Conservation (phyloP, 768 basidiomycete genomes). For the Podaxis mareebaensis region DNA sequence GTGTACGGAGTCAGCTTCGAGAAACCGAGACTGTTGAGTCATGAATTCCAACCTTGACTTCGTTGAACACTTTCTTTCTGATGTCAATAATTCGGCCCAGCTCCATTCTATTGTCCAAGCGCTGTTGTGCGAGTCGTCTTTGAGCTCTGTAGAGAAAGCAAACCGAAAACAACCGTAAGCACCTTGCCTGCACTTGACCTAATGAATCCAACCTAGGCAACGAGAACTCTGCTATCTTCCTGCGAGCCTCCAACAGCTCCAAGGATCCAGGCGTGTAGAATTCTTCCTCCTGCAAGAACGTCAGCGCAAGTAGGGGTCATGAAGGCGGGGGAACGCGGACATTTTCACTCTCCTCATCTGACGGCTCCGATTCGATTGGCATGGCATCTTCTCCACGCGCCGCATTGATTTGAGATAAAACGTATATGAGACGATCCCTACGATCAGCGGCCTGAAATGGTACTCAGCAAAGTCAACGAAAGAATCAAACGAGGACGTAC, state of each 20-base stretch:
- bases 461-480: slow-evolving; percentile 15
- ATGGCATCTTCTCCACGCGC: slow-evolving; percentile 82
- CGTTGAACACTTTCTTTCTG: slow-evolving; percentile 84
- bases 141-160: slow-evolving; percentile 78
- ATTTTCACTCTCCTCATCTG: slow-evolving; percentile 68
- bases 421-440: slow-evolving; percentile 92
- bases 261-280: slow-evolving; percentile 93
- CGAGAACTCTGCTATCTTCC: slow-evolving; percentile 90
- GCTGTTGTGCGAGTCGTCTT: slow-evolving; percentile 90
- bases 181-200: slow-evolving; percentile 66
- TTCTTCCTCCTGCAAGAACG: slow-evolving; percentile 71
- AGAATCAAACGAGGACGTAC: slow-evolving; percentile 51
- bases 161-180: slow-evolving; percentile 61
- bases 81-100: slow-evolving; percentile 89
- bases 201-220: slow-evolving; percentile 86
- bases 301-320: not conserved
- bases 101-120: slow-evolving; percentile 84
- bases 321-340: not conserved
- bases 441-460: slow-evolving; percentile 84
- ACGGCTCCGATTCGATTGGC: slow-evolving; percentile 70
- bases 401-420: slow-evolving; percentile 90
- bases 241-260: slow-evolving; percentile 59
- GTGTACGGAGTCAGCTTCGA: not conserved
- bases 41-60: slow-evolving; percentile 73
- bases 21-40: not conserved